Base-by-base conservation (phyloP, 768 basidiomycete species). In the Leccinum pellstonianum region DNA sequence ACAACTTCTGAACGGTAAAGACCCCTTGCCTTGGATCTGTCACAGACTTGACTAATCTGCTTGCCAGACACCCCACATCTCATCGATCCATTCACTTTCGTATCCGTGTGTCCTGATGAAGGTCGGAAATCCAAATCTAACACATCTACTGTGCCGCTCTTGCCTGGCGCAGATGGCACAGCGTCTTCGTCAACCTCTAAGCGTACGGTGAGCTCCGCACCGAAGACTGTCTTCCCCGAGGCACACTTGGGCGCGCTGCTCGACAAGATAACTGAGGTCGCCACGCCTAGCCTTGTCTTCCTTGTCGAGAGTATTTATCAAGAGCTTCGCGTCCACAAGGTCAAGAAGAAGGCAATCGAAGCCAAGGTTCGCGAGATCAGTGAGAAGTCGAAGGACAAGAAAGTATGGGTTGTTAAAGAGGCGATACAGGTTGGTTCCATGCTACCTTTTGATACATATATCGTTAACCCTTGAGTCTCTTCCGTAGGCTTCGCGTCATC, bases 301-400 rank as follows among this genome's bases (percentile, higher is more conserved):
- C 82, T 95, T 29, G 81, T 93, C 0, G 91, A 93, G 60, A 80
- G 83, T 8, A 81, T 93, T 63, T 83, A 86, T 66, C 83, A 87
- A 62, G 88, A 88, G 27, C 77, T 93, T 43, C 83, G 83, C 33
- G 73, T 71, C n/a, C 76, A 88, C 63, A 87, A 86, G 58, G 82
- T 93, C 62, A 92, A 88, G 78, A 94, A 93, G 80, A 89, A 86
- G 53, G 85, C 90, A 4, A 86, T 95, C 49, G 90, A 92, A 72
- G 86, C 85, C 3, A 93, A 93, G 71, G 78, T 95, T 38, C 79
- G 83, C 50, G 90, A 93, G 72, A 81, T 93, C 12, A 80, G 83
- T 15, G 88, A 87, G 73, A 93, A 90, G 68, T 86, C 83, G 65
- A 88, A 83, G 70, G 82, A 85, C 59, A 84, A 80, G 75, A 90